Evolutionary conservation across 2,329 filamentous ascomycete species (phyloP).

Genomic region (Akanthomyces uredinophilus): DNA sequence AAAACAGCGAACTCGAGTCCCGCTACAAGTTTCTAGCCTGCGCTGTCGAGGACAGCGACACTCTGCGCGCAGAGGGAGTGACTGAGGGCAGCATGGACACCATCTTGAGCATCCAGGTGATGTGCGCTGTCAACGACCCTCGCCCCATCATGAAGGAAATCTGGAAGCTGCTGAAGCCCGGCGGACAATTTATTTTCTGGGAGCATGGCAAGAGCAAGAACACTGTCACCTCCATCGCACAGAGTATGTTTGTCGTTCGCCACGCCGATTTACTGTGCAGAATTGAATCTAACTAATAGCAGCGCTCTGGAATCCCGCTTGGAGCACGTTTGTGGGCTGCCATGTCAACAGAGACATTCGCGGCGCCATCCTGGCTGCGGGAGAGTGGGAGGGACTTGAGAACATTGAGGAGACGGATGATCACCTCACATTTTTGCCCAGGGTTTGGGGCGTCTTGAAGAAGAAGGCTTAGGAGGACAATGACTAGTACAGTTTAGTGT

Average conservation of each 20-base stretch:
- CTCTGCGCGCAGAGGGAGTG: conserved; percentile 32
- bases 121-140: conserved; percentile 34
- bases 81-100: conserved; percentile 32
- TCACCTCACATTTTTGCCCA: conserved; percentile 5
- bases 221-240: neutral
- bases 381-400: conserved; percentile 8
- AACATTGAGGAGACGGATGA: neutral
- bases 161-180: conserved; percentile 40
- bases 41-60: conserved; percentile 34
- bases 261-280: neutral
- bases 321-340: conserved; percentile 11
- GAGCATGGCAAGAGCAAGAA: conserved; percentile 30
- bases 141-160: conserved; percentile 27
- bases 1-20: conserved; percentile 24
- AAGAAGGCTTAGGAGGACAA: neutral
- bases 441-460: conserved; percentile 3
- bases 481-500: neutral
- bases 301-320: conserved; percentile 10
- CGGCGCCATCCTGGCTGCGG: conserved; percentile 2
- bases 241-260: neutral
- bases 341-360: conserved; percentile 5
- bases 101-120: conserved; percentile 36
- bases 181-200: conserved; percentile 42
- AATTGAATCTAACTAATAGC: neutral
- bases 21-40: conserved; percentile 34